These are phyloP conservation scores for Candolleomyces eurysporus DNA, from an alignment of 768 basidiomycete genomes.

Conservation along the genomic window DNA sequence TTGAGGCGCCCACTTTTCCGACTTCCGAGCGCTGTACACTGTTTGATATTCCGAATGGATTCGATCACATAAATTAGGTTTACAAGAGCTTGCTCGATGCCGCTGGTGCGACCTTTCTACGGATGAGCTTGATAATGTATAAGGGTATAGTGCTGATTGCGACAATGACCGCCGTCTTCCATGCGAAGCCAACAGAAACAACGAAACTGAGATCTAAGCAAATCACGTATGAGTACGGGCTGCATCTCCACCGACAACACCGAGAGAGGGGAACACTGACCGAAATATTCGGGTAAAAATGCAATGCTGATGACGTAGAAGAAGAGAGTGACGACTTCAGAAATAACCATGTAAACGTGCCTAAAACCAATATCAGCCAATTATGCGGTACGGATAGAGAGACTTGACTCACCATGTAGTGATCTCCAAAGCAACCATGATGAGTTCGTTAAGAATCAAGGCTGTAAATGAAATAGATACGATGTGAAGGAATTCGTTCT, in stretches of 20 bases:
- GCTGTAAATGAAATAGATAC: slow-evolving; percentile 98
- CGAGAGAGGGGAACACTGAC: slow-evolving; percentile 44
- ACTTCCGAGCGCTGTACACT: too few species aligned
- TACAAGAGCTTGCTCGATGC: slow-evolving; percentile 89
- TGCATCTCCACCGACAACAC: neutral
- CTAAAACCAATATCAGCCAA: slow-evolving; percentile 32
- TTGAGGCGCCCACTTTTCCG: too few species aligned
- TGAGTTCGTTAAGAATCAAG: slow-evolving; percentile 91
- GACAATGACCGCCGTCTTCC: slow-evolving; percentile 95
- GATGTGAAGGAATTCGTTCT: slow-evolving; percentile 96
- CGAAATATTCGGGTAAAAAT: slow-evolving; percentile 96
- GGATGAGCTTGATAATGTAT: slow-evolving; percentile 86
- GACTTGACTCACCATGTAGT: slow-evolving; percentile 76
- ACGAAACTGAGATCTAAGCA: slow-evolving; percentile 86
- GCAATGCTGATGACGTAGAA: slow-evolving; percentile 90
- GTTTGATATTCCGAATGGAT: neutral
- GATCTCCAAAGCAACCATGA: slow-evolving; percentile 98
- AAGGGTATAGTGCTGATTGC: slow-evolving; percentile 91
- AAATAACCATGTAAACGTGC: slow-evolving; percentile 94
- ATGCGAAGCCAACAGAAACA: slow-evolving; percentile 80
- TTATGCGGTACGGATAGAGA: neutral
- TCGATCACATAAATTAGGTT: neutral
- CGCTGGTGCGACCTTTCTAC: slow-evolving; percentile 85
- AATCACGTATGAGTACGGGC: neutral
- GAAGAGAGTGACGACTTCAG: slow-evolving; percentile 84